These are phyloP conservation scores for Penicillium sp. DNA, from an alignment of 2,329 filamentous ascomycete species.

Conservation along the genomic window DNA sequence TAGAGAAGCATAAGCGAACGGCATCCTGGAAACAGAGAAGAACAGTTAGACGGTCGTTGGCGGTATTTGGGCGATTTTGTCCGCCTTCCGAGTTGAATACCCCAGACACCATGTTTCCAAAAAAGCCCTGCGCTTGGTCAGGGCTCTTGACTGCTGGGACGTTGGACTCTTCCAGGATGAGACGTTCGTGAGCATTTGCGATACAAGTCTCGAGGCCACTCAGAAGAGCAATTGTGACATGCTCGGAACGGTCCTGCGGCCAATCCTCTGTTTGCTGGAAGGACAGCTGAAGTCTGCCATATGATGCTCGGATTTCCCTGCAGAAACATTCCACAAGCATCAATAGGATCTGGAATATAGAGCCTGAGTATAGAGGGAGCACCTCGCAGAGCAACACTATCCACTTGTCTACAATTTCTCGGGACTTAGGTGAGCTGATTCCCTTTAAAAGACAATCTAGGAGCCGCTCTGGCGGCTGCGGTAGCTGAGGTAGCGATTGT, in stretches of 20 bases:
- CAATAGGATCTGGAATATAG: conserved; percentile 85
- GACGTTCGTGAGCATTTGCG: conserved; percentile 78
- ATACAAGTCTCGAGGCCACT: conserved; percentile 90
- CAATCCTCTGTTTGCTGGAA: conserved; percentile 43
- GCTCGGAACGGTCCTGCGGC: conserved; percentile 56
- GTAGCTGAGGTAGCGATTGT: conserved; percentile 30
- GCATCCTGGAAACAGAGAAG: conserved; percentile 96
- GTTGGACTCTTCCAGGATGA: conserved; percentile 72
- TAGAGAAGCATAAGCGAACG: conserved; percentile 83
- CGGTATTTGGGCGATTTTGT: conserved; percentile 77
- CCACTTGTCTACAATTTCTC: conserved; percentile 86
- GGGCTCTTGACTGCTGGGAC: conserved; percentile 70
- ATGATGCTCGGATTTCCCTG: conserved; percentile 69
- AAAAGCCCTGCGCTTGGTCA: conserved; percentile 81
- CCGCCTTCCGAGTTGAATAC: conserved; percentile 78
- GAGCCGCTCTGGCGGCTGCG: conserved; percentile 60
- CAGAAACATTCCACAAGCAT: conserved; percentile 90
- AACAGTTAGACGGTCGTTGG: conserved; percentile 89
- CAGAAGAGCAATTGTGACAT: conserved; percentile 68
- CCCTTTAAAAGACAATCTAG: conserved; percentile 81
- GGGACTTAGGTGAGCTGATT: conserved; percentile 70
- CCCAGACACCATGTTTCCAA: conserved; percentile 90
- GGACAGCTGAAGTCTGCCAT: conserved; percentile 62
- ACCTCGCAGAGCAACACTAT: conserved; percentile 79
- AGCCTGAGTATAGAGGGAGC: conserved; percentile 76